Evolutionary conservation across 495 filamentous ascomycete species (phyloP), one percentile per base, ranked within the genome.

Genomic region (Staphylotrichum longicolle): DNA sequence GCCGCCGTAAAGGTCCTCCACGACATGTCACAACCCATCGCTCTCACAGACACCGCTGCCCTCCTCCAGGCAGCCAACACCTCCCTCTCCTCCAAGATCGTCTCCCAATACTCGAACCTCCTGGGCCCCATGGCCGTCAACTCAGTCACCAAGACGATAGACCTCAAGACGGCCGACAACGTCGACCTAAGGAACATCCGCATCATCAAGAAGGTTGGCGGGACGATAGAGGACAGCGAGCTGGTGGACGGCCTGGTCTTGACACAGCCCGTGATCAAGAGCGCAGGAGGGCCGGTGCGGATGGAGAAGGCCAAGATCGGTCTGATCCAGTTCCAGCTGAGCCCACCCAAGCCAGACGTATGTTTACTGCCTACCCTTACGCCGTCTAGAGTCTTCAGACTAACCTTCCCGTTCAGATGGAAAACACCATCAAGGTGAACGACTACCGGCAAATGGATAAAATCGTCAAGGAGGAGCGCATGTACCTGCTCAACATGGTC

Each of bases 401-500:
- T 61, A 45, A 67, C 61, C 45, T 49, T n/a, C n/a, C 15, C 11
- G 5, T 30, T 30, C 63, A 94, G 89, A 98, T 98, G 94, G 94
- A 98, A 76, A 98, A 98, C 78, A 91, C 94, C 75, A 96, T 98
- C 66, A 88, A 95, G 8, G 94, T 98, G 51, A 98, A 98, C 75
- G 94, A 98, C 80, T 98, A 98, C 83, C 83, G 94, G 61, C 94
- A 98, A 76, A 98, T 98, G 94, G 94, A 98, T 77, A 98, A 97
- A 82, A 98, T 98, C 66, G 82, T 98, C 58, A 98, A 98, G 76
- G 94, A 98, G 78, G 94, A 98, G 80, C 91, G 95, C 61, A 91
- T 92, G 61, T 98, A 98, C 76, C 83, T 98, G 61, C 85, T 98
- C 48, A 96, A 97, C 78, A 91, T 98, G 86, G 91, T 92, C 70